These are phyloP conservation scores for Brassica juncea DNA, from an alignment of 345 rosid species.

Conservation along the genomic window DNA sequence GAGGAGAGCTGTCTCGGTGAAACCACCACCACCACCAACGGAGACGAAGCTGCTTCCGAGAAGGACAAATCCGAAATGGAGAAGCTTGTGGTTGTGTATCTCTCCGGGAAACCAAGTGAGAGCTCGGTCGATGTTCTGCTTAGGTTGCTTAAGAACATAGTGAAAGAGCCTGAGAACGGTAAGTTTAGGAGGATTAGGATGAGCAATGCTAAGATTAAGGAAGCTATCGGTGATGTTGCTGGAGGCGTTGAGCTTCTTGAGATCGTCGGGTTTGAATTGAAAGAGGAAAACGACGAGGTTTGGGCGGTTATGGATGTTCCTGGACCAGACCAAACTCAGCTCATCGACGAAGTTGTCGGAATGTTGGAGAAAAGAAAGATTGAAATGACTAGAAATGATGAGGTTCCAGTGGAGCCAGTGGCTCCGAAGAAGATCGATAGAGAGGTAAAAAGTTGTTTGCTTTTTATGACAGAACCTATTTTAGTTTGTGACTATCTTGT, in stretches of 20 bases:
- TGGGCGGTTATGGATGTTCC: constrained; percentile 83
- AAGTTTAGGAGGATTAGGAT: constrained; percentile 82
- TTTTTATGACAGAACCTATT: not conserved
- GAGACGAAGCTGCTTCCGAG: constrained; percentile 17
- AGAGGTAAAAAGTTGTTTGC: constrained; percentile 49
- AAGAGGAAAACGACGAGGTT: constrained; percentile 72
- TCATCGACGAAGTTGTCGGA: constrained; percentile 51
- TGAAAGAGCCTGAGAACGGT: constrained; percentile 73
- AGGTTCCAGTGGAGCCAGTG: constrained; percentile 42
- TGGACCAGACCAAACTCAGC: constrained; percentile 40
- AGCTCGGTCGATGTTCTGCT: constrained; percentile 62
- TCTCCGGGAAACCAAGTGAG: constrained; percentile 63
- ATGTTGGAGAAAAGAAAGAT: constrained; percentile 56
- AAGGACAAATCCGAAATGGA: constrained; percentile 45
- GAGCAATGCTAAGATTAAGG: constrained; percentile 84
- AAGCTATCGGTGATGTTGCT: constrained; percentile 67
- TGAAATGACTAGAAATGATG: constrained; percentile 34
- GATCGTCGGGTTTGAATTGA: constrained; percentile 66
- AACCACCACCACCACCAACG: not conserved
- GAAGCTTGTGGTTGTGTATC: constrained; percentile 51
- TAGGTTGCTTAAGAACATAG: constrained; percentile 69
- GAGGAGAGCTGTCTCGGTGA: constrained; percentile 64
- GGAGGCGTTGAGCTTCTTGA: constrained; percentile 86
- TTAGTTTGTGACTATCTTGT: not conserved
- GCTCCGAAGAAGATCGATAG: constrained; percentile 72